Conservation (phyloP, 192 early-diverging fungal genomes). For the Dimargaris cristalligena region DNA sequence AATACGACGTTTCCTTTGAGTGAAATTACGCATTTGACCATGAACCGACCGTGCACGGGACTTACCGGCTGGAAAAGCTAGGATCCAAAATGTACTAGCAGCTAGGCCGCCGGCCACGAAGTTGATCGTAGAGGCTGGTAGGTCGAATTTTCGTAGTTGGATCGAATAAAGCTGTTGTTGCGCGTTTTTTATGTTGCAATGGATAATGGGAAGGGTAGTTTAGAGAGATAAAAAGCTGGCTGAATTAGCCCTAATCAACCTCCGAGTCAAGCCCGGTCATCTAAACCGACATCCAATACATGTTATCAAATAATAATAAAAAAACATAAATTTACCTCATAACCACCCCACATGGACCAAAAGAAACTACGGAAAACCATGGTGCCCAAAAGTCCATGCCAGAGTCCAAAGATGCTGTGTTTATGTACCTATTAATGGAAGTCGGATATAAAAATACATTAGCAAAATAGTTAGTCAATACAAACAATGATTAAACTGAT, state of each 20-base stretch:
- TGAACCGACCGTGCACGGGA: too few relatives aligned
- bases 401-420: constrained; percentile 67
- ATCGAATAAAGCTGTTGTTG: constrained; percentile 7
- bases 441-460: too few relatives aligned
- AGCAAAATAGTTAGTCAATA: too few relatives aligned
- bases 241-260: too few relatives aligned
- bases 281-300: too few relatives aligned
- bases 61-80: constrained; percentile 53
- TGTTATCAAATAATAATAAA: too few relatives aligned
- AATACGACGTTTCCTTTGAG: too few relatives aligned
- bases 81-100: constrained; percentile 81
- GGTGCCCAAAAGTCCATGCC: constrained; percentile 70
- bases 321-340: constrained; percentile 36
- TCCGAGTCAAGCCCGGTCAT: too few relatives aligned
- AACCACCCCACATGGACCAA: constrained; percentile 34
- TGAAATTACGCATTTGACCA: too few relatives aligned
- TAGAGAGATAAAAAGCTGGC: too few relatives aligned
- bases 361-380: constrained; percentile 81
- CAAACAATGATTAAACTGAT: too few relatives aligned
- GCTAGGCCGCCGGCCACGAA: constrained; percentile 69
- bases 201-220: constrained; percentile 24
- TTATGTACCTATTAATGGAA: constrained; percentile 29
- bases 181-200: too few relatives aligned
- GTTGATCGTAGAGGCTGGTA: constrained; percentile 44
- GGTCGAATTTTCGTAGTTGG: constrained; percentile 12